phyloP scores from a whole-genome alignment of 768 basidiomycete genomes.

The Gymnopilus junonius region DNA sequence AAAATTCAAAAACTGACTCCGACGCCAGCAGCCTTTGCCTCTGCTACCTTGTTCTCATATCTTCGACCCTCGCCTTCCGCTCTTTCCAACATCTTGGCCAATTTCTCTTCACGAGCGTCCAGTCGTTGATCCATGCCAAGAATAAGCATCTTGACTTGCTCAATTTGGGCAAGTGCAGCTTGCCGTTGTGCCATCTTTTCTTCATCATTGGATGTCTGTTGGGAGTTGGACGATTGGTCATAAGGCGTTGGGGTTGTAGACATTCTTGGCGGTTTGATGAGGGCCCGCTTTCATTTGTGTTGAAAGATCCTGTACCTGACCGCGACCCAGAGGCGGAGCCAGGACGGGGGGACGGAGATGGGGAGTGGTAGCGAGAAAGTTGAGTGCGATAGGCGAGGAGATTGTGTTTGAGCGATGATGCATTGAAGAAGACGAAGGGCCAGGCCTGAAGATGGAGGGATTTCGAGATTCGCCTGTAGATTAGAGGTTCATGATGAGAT shows the following conservation, averaged over 20 bases:
- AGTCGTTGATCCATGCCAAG: slow-evolving; percentile 79
- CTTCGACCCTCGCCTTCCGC: slow-evolving; percentile 63
- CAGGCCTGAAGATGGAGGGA: slow-evolving; percentile 27
- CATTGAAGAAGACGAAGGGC: slow-evolving; percentile 20
- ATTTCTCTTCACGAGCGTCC: slow-evolving; percentile 62
- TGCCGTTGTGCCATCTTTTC: slow-evolving; percentile 31
- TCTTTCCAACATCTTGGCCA: slow-evolving; percentile 59
- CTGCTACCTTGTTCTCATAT: slow-evolving; percentile 42
- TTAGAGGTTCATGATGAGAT: too few species aligned
- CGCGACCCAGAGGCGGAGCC: slow-evolving; percentile 14
- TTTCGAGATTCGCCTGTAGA: slow-evolving; percentile 36
- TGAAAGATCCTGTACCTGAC: neutral
- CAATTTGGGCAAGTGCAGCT: slow-evolving; percentile 61
- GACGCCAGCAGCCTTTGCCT: slow-evolving; percentile 8
- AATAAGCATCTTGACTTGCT: slow-evolving; percentile 69
- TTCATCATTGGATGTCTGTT: slow-evolving; percentile 1
- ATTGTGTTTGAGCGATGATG: slow-evolving; percentile 41
- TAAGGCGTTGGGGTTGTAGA: slow-evolving; percentile 9
- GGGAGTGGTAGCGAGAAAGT: slow-evolving; percentile 17
- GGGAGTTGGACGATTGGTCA: slow-evolving; percentile 2
- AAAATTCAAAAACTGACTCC: neutral
- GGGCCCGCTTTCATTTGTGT: neutral
- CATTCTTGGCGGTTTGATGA: neutral
- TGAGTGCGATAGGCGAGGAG: slow-evolving; percentile 25
- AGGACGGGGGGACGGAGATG: slow-evolving; percentile 23